Conservation (phyloP, 805 yeast species). For the Pichia phayaonensis region DNA sequence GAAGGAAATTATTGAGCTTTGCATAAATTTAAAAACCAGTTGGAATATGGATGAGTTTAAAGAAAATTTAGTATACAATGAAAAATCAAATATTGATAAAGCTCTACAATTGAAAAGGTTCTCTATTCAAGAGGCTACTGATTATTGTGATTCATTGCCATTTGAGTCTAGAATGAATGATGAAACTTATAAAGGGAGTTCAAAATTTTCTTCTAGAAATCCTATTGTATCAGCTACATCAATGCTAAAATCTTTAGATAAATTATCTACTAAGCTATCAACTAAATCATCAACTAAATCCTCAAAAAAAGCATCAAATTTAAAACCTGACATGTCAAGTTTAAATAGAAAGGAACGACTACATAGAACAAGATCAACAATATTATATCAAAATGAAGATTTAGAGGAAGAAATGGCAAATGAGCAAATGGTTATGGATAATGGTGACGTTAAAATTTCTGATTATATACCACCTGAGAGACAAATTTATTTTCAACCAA, state of each 20-base stretch:
- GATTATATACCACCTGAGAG: conserved; percentile 25
- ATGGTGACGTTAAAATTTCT: conserved; percentile 16
- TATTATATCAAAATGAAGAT: conserved; percentile 8
- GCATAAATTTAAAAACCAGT: neutral
- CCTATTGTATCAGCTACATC: neutral
- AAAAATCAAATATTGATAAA: neutral
- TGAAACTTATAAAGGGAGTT: neutral
- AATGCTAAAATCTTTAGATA: neutral
- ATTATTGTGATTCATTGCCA: neutral
- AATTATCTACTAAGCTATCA: neutral
- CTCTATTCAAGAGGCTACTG: neutral
- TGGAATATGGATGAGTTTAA: neutral
- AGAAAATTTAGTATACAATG: neutral
- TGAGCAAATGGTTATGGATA: conserved; percentile 32
- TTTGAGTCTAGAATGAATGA: neutral
- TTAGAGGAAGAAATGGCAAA: conserved; percentile 24
- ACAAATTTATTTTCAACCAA: conserved; percentile 26
- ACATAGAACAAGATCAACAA: conserved; percentile 3
- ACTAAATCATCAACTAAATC: neutral
- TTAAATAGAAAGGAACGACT: conserved; percentile 3
- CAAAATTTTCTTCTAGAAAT: neutral
- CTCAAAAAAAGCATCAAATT: neutral
- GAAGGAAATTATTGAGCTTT: neutral
- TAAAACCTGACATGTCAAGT: conserved; percentile 6
- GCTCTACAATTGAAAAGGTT: neutral